A percentile compares a stretch with the other conserved stretches of the same genome.
phyloP scores from a whole-genome alignment of 129 eudicot species.

The Gnaphalium uliginosum region DNA sequence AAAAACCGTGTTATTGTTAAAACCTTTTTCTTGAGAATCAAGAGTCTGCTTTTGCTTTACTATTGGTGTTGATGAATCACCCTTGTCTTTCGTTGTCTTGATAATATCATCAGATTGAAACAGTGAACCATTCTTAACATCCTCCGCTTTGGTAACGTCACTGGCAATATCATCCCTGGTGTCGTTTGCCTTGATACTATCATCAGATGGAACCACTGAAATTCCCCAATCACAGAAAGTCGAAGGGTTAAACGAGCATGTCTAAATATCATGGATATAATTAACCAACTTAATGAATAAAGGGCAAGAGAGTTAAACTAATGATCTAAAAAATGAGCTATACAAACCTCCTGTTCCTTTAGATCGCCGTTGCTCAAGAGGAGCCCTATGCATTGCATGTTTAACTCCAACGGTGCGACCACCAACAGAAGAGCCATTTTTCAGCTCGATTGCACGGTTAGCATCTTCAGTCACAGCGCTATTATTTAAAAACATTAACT shows the following conservation, averaged over 20 bases:
- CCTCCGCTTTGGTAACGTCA: conserved; percentile 28
- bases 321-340: not conserved
- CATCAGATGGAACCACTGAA: too few species aligned
- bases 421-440: too few species aligned
- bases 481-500: conserved; percentile 3
- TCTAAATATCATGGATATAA: not conserved
- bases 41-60: conserved; percentile 35
- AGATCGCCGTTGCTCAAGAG: too few species aligned
- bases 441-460: too few species aligned
- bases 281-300: not conserved
- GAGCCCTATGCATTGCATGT: too few species aligned
- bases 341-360: too few species aligned
- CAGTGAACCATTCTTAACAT: conserved; percentile 19
- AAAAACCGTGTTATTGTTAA: not conserved
- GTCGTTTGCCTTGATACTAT: too few species aligned
- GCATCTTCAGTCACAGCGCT: too few species aligned
- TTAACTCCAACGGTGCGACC: too few species aligned
- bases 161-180: too few species aligned
- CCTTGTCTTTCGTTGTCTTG: conserved; percentile 25
- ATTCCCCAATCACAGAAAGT: too few species aligned
- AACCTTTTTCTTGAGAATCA: conserved; percentile 47
- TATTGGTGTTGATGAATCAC: not conserved
- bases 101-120: conserved; percentile 21
- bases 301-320: not conserved
- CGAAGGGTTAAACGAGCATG: not conserved